These are phyloP conservation scores for Truncatella angustata DNA, from an alignment of 2,329 filamentous ascomycete species.

Conservation along the genomic window DNA sequence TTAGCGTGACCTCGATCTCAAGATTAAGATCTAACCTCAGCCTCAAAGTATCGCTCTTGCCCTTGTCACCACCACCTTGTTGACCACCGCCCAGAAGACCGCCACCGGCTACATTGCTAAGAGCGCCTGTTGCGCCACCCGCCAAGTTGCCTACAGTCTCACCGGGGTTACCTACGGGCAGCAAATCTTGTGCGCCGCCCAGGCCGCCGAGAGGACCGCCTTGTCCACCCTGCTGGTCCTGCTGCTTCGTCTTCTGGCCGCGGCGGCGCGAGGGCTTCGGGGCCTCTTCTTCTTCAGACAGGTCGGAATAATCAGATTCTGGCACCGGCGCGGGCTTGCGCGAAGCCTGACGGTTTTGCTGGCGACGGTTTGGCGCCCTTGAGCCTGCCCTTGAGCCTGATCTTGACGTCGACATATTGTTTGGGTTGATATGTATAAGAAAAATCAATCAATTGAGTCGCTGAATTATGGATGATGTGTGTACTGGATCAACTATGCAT, in stretches of 20 bases:
- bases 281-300: conserved; percentile 22
- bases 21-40: conserved; percentile 77
- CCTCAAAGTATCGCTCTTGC: conserved; percentile 63
- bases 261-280: conserved; percentile 22
- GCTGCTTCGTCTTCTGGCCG: conserved; percentile 19
- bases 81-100: conserved; percentile 20
- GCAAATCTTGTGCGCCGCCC: conserved; percentile 22
- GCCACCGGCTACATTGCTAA: conserved; percentile 26
- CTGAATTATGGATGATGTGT: too few relatives aligned
- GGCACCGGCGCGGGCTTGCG: conserved; percentile 21
- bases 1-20: conserved; percentile 81
- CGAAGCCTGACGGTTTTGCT: conserved; percentile 19
- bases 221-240: conserved; percentile 16
- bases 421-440: not conserved
- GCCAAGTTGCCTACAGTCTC: conserved; percentile 28
- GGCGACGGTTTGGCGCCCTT: conserved; percentile 16
- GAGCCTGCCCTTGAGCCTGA: conserved; percentile 7
- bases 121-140: conserved; percentile 23
- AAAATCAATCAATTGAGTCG: too few relatives aligned
- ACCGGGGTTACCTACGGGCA: conserved; percentile 28
- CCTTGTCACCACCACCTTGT: conserved; percentile 28
- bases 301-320: conserved; percentile 14
- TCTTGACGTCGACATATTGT: conserved; percentile 4
- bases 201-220: conserved; percentile 23
- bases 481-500: too few relatives aligned